Percentiles rank a stretch among this genome's conserved stretches.
Conservation (phyloP, 805 yeast genomes). For the Jamesozyma rosinii region DNA sequence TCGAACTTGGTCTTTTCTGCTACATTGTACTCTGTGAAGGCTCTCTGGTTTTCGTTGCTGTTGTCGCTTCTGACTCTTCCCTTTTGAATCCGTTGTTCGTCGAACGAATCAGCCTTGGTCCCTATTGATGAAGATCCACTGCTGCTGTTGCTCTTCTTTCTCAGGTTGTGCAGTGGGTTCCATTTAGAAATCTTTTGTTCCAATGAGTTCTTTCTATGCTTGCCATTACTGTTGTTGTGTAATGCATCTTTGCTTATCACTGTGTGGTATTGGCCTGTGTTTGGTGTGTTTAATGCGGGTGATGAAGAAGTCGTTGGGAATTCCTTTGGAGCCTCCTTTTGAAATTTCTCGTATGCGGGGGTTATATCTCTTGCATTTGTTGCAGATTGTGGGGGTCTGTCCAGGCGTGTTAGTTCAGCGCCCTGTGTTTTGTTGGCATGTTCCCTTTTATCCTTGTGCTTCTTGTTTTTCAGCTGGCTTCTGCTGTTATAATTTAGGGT, state of each 20-base stretch:
- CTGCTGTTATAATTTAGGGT: constrained; percentile 14
- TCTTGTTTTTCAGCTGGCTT: constrained; percentile 7
- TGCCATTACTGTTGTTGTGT: constrained; percentile 10
- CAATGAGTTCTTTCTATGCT: constrained; percentile 13
- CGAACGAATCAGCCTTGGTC: background rate
- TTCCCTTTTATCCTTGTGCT: background rate
- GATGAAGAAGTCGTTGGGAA: background rate
- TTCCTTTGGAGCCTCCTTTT: constrained; percentile 12
- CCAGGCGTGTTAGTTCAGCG: background rate
- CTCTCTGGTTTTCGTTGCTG: constrained; percentile 1
- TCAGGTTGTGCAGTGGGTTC: constrained; percentile 24
- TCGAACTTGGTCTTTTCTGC: constrained; percentile 14
- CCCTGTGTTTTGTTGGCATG: background rate
- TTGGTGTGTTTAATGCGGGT: background rate
- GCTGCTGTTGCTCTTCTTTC: constrained; percentile 20
- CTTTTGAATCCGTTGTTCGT: background rate
- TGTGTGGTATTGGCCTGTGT: constrained; percentile 18
- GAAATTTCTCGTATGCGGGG: constrained; percentile 23
- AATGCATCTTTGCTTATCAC: constrained; percentile 19
- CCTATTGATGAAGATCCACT: constrained; percentile 2
- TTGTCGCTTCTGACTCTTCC: background rate
- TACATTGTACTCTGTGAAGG: constrained; percentile 10
- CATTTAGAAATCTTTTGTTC: constrained; percentile 26
- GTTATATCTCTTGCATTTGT: constrained; percentile 13
- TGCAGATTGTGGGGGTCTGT: constrained; percentile 1